These are phyloP conservation scores for Penicillium sclerotiorum DNA, from an alignment of 2,329 filamentous ascomycete genomes.

Conservation along the genomic window DNA sequence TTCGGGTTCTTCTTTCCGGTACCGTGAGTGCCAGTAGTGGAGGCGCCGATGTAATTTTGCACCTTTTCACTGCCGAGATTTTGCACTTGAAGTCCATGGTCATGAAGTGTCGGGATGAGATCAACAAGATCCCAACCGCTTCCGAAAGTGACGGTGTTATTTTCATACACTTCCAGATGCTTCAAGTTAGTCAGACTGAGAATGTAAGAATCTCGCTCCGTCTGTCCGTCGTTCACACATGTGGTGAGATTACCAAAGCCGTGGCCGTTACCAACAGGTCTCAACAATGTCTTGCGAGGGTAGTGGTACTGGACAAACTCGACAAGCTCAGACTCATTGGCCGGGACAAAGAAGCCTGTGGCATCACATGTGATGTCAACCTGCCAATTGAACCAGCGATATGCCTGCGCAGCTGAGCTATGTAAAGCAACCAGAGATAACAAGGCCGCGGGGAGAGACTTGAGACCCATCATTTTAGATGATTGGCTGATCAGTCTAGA, in stretches of 20 bases:
- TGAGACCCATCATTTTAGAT: neutral
- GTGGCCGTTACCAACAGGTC: slow-evolving; percentile 1
- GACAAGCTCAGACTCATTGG: neutral
- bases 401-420: neutral
- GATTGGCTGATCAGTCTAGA: too few relatives aligned
- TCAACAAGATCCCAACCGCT: slow-evolving; percentile 1
- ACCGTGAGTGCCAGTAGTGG: slow-evolving; percentile 1
- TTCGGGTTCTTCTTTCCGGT: neutral
- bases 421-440: neutral
- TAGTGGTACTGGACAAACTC: neutral
- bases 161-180: neutral
- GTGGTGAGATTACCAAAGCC: slow-evolving; percentile 5
- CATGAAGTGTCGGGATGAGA: neutral
- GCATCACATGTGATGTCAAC: neutral
- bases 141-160: slow-evolving; percentile 1
- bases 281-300: neutral
- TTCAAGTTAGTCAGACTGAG: slow-evolving; percentile 1
- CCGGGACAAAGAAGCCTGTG: neutral
- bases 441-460: neutral
- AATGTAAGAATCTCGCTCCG: neutral
- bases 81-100: neutral
- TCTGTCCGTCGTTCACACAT: neutral
- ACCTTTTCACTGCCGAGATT: slow-evolving; percentile 2
- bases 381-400: slow-evolving; percentile 7
- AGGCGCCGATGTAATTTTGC: slow-evolving; percentile 2